Base-by-base conservation (phyloP, 2,329 filamentous ascomycete genomes). In the Stylonectria norvegica region DNA sequence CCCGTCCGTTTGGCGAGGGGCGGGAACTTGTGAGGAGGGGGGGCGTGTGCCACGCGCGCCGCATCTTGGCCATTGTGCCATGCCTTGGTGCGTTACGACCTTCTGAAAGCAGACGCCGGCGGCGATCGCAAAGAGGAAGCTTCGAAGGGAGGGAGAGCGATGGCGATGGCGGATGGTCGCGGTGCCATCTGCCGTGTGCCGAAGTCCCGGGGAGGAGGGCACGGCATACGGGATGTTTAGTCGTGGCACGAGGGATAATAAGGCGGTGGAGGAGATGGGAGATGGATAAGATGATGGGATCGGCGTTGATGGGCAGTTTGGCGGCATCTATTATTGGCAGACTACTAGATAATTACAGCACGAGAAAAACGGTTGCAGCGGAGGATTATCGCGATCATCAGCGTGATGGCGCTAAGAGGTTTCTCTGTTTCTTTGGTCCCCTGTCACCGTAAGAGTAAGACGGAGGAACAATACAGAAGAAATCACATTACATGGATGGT, bases 91-190 rank as follows among this genome's bases (percentile, higher is more conserved):
- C 12, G 12, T 30, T 52, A 28, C 39, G 49, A 56, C 53, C 53
- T 56, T 56, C 51, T 56, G 27, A 55, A 56, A 53, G 42, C 20
- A 49, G 52, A n/a, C 22, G 16, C 22, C 17, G 28, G 7, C n/a
- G 30, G 15, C 19, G 30, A 32, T 37, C 48, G 38, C 42, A 35
- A 33, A 23, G 31, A 34, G 28, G 34, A 38, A 12, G 20, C 11
- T 4, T 19, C 15, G 18, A 29, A 30, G 36, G 49, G 36, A 40
- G 29, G 28, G 42, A 36, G 49, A 52, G 45, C 45, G 49, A 40
- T 43, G 43, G 18, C 19, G 14, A 18, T 20, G 20, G 23, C 20
- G 36, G 27, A 34, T 39, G 38, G 38, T 39, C 39, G 30, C 31
- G 34, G 17, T 10, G 32, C 20, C 23, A 20, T 19, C 20, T 19